Evolutionary conservation across 805 yeast species (phyloP).

Genomic region (Saccharomycopsis sp.): DNA sequence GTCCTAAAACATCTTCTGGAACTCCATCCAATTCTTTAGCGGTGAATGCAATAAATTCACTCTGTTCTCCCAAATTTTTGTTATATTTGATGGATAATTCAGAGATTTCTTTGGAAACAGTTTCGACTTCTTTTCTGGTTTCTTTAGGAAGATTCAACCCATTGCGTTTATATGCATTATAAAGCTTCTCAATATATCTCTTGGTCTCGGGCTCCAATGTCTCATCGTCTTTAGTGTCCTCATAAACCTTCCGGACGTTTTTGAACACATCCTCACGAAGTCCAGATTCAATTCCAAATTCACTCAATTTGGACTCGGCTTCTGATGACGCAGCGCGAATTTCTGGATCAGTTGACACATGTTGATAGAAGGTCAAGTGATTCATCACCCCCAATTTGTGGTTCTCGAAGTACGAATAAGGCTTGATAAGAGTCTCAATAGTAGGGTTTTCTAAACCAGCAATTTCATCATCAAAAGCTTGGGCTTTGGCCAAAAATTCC

Average conservation of each 20-base stretch:
- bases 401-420: slow-evolving; percentile 48
- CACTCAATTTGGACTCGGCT: slow-evolving; percentile 52
- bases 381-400: slow-evolving; percentile 37
- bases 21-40: slow-evolving; percentile 66
- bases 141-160: slow-evolving; percentile 60
- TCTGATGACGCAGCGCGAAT: slow-evolving; percentile 64
- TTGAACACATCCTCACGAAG: slow-evolving; percentile 61
- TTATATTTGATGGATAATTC: slow-evolving; percentile 48
- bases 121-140: slow-evolving; percentile 49
- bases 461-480: slow-evolving; percentile 44
- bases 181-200: slow-evolving; percentile 50
- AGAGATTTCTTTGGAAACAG: slow-evolving; percentile 54
- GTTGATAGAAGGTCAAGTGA: slow-evolving; percentile 62
- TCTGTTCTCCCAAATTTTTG: slow-evolving; percentile 67
- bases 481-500: slow-evolving; percentile 37
- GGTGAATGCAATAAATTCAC: slow-evolving; percentile 53
- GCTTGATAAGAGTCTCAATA: slow-evolving; percentile 49
- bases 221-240: slow-evolving; percentile 29
- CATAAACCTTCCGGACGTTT: slow-evolving; percentile 48
- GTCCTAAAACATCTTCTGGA: slow-evolving; percentile 55
- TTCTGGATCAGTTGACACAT: slow-evolving; percentile 59
- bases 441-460: slow-evolving; percentile 46
- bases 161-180: slow-evolving; percentile 52
- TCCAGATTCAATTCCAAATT: slow-evolving; percentile 55
- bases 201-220: slow-evolving; percentile 46